Evolutionary conservation across 2,329 filamentous ascomycete genomes (phyloP).

Genomic region (Didymella lethalis): DNA sequence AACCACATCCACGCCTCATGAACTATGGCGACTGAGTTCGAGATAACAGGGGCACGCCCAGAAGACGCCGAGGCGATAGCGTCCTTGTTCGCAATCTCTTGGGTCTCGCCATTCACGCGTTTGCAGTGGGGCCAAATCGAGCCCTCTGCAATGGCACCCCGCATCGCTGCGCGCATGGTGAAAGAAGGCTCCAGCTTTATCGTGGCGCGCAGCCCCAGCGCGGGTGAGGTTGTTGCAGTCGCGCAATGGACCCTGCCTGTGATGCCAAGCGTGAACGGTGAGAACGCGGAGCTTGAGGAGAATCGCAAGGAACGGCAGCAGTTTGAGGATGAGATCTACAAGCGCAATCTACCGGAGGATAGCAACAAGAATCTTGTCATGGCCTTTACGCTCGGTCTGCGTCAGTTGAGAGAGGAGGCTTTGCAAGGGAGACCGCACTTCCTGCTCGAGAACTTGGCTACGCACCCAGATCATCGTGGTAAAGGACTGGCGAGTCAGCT

Average conservation of each 20-base stretch:
- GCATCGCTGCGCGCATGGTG: slow-evolving; percentile 31
- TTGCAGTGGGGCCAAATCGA: slow-evolving; percentile 41
- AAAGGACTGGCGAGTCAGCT: slow-evolving; percentile 34
- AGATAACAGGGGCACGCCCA: slow-evolving; percentile 22
- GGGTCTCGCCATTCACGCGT: slow-evolving; percentile 37
- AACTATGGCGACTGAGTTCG: slow-evolving; percentile 2
- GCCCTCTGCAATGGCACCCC: slow-evolving; percentile 31
- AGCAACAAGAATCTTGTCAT: slow-evolving; percentile 41
- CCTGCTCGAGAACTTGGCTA: slow-evolving; percentile 40
- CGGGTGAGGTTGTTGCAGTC: slow-evolving; percentile 29
- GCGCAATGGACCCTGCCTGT: slow-evolving; percentile 39
- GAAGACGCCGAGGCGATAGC: slow-evolving; percentile 33
- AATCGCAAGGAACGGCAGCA: slow-evolving; percentile 33
- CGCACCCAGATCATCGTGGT: slow-evolving; percentile 36
- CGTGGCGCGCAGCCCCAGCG: slow-evolving; percentile 24
- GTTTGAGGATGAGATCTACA: slow-evolving; percentile 36
- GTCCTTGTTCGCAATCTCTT: slow-evolving; percentile 36
- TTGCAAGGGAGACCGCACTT: slow-evolving; percentile 29
- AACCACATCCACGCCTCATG: neutral
- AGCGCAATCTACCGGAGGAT: slow-evolving; percentile 28
- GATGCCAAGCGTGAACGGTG: neutral
- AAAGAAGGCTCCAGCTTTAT: slow-evolving; percentile 19
- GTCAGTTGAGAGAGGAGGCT: slow-evolving; percentile 23
- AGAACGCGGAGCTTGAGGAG: slow-evolving; percentile 22
- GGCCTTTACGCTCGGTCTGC: slow-evolving; percentile 29